Base-by-base conservation (phyloP, 192 early-diverging fungal genomes). In the Coemansia reversa region DNA sequence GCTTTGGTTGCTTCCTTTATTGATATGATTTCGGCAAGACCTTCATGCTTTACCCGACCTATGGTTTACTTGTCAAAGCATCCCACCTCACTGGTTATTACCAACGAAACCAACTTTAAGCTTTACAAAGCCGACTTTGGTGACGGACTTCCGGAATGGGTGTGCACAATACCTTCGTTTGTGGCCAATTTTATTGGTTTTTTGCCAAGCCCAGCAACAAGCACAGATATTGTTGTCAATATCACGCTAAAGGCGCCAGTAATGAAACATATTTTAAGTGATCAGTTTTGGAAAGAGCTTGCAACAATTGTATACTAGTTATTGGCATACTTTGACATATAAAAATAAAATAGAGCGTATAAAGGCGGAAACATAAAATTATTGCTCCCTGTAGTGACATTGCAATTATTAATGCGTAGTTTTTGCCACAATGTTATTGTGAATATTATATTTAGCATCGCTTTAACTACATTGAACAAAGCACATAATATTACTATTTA, bases 111-210 rank as follows among this genome's bases (percentile, higher is more conserved):
- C n/a, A 58, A 54, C 14, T 79, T 79, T 30, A 67, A 67, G 52
- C 67, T 75, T 25, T 80, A 80, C 33, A 42, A 39, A 27, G 69
- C 54, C 6, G 69, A 80, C 39, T 80, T 80, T 69, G 77, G 77
- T 42, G 32, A 74, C 27, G 77, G 77, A 2, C 25, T 39, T 9
- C 77, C 77, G 2, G 72, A 71, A 51, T 80, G 77, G 77, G 72
- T 67, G 29, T 75, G 72, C 62, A 64, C 72, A 0, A 64, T 75
- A 5, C 77, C 77, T 1, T 68, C 72, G 42, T 80, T 80, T 67
- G 68, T 68, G 0, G 77, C 72, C 23, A 75, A 80, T 67, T 75
- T 80, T 80, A 62, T 74, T 0, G 77, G 67, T 27, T 53, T 80
- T n/a, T 42, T 80, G 69, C 77, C 77, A 8, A 65, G 72, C 63